These are phyloP conservation scores for Saksenaea vasiformis DNA, from an alignment of 371 early-diverging fungal genomes.

Conservation along the genomic window DNA sequence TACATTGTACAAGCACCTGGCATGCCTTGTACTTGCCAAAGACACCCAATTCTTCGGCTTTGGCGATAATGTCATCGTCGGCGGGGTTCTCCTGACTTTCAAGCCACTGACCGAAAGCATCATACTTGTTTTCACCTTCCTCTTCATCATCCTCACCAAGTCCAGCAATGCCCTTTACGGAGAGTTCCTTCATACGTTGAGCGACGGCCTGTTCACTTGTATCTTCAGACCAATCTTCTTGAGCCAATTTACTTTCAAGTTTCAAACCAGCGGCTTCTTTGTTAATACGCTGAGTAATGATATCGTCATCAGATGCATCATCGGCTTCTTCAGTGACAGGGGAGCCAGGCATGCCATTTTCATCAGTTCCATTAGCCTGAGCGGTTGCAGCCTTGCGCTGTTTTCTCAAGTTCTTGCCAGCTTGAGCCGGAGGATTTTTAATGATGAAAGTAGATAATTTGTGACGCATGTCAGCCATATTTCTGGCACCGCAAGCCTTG, in stretches of 20 bases:
- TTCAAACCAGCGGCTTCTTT: conserved; percentile 69
- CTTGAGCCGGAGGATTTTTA: conserved; percentile 87
- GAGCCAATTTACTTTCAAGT: conserved; percentile 63
- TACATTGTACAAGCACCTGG: conserved; percentile 74
- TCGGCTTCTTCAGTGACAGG: conserved; percentile 39
- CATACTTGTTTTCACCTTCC: conserved; percentile 70
- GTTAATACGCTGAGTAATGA: conserved; percentile 72
- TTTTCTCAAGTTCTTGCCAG: conserved; percentile 67
- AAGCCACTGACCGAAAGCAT: conserved; percentile 69
- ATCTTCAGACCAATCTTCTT: conserved; percentile 88
- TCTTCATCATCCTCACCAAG: conserved; percentile 70
- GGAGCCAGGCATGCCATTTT: conserved; percentile 49
- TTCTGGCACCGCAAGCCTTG: conserved; percentile 92
- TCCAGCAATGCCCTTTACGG: conserved; percentile 49
- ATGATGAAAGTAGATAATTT: conserved; percentile 88
- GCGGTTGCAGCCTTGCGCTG: conserved; percentile 66
- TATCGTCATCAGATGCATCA: conserved; percentile 66
- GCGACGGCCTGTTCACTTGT: conserved; percentile 81
- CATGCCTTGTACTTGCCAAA: conserved; percentile 75
- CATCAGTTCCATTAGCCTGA: conserved; percentile 45
- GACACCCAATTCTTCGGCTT: conserved; percentile 79
- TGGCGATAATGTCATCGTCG: conserved; percentile 74
- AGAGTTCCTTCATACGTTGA: conserved; percentile 72
- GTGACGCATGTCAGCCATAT: conserved; percentile 88
- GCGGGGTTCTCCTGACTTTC: conserved; percentile 52